Evolutionary conservation across 805 yeast species (phyloP), one percentile per base, ranked within the genome.

Genomic region (Ogataea ramenticola): DNA sequence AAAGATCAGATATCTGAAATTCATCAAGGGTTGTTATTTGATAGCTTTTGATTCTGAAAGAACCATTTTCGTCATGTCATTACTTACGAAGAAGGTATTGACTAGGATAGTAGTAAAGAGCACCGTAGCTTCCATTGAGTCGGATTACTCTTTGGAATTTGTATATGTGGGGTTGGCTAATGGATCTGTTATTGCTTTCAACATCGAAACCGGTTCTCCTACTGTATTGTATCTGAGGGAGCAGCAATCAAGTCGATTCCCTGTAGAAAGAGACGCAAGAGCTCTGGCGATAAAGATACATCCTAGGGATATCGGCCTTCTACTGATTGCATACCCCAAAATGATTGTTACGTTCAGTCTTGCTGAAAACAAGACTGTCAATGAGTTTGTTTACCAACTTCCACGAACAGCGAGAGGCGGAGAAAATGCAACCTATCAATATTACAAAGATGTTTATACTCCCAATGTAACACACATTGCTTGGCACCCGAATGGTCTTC

Each of bases 401-500:
- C 78, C 83, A 0, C 72, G 80, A 34, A 83, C 79, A 9, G 82
- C 87, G 0, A 81, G 83, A 15, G 95, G 95, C 7, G 89, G 86
- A 15, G 82, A 78, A 38, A 69, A 68, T 31, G 55, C 62, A 2
- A 46, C 54, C 3, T 61, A 60, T 42, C 47, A 51, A 16, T 63
- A 61, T 41, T 53, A 53, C 22, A 19, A 48, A 1, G 64, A 62
- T 3, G 26, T 24, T 14, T 61, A 62, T 45, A 47, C 52, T 34
- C 68, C 69, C 3, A 48, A 45, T 10, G 53, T 61, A 8, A 21
- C 43, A 4, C 73, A 80, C 41, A 81, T 96, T 0, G 68, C 77
- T 30, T 93, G 86, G 77, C 97, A 91, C 61, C 99, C 99, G 2
- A 88, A 88, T 57, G 96, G 98, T 0, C 72, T 89, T 38, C 95